Conservation (phyloP, 495 filamentous ascomycete species). For the Cercophora scortea region DNA sequence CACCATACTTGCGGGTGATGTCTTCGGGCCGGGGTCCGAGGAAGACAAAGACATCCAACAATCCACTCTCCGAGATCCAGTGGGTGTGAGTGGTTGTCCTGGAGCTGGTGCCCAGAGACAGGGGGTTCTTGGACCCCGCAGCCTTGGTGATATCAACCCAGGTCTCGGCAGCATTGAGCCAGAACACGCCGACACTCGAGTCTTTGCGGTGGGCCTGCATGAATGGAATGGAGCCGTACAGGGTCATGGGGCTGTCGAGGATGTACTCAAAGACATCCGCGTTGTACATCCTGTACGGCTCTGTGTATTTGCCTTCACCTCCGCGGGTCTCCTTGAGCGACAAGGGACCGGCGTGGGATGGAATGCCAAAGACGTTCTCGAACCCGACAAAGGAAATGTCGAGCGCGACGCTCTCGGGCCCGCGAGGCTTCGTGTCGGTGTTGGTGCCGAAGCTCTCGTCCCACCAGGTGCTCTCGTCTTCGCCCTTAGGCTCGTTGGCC, state of each 20-base stretch:
- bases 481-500: slow-evolving; percentile 20
- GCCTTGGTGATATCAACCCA: slow-evolving; percentile 91
- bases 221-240: slow-evolving; percentile 90
- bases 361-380: slow-evolving; percentile 88
- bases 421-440: slow-evolving; percentile 84
- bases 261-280: slow-evolving; percentile 96
- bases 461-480: slow-evolving; percentile 92
- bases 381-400: slow-evolving; percentile 91
- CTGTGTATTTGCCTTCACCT: slow-evolving; percentile 71
- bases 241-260: slow-evolving; percentile 94
- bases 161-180: slow-evolving; percentile 95
- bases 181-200: slow-evolving; percentile 95
- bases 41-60: slow-evolving; percentile 89
- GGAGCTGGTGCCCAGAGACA: slow-evolving; percentile 59
- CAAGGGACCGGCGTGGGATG: slow-evolving; percentile 82
- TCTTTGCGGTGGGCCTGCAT: slow-evolving; percentile 94
- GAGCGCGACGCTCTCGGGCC: slow-evolving; percentile 80
- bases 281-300: slow-evolving; percentile 96
- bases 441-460: slow-evolving; percentile 91
- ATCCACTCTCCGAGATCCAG: slow-evolving; percentile 90
- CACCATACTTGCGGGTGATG: slow-evolving; percentile 70
- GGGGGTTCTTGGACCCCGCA: slow-evolving; percentile 66
- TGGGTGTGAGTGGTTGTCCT: slow-evolving; percentile 80
- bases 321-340: slow-evolving; percentile 86
- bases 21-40: slow-evolving; percentile 79